These are phyloP conservation scores for Nicotiana tabacum DNA, from an alignment of 257 asterid species.

Conservation along the genomic window DNA sequence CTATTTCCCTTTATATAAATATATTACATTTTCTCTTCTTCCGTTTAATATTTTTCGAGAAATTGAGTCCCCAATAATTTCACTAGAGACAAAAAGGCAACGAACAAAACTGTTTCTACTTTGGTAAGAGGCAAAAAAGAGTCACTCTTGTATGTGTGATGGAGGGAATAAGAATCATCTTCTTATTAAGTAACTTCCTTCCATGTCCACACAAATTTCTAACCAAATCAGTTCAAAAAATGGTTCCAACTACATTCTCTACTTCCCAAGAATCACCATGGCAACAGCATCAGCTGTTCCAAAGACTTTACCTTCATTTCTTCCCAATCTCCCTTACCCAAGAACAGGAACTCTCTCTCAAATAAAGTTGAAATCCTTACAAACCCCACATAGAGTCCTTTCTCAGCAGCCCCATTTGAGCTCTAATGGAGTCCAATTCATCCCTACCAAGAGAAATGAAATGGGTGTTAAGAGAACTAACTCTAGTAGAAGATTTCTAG, in stretches of 20 bases:
- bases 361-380: slow-evolving; percentile 8
- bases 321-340: slow-evolving; percentile 30
- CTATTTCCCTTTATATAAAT: too few species aligned
- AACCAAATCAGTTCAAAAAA: slow-evolving; percentile 17
- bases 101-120: background rate
- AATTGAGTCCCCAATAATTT: too few species aligned
- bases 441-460: background rate
- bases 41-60: too few species aligned
- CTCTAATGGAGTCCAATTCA: slow-evolving; percentile 17
- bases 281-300: slow-evolving; percentile 41
- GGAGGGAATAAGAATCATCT: slow-evolving; percentile 2
- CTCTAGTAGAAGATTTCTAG: slow-evolving; percentile 26
- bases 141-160: background rate
- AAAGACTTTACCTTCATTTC: slow-evolving; percentile 21
- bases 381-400: slow-evolving; percentile 17
- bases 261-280: slow-evolving; percentile 22
- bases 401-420: slow-evolving; percentile 16
- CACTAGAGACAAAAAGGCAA: too few species aligned
- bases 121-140: background rate
- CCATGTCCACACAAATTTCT: slow-evolving; percentile 65
- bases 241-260: slow-evolving; percentile 30
- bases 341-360: slow-evolving; percentile 15
- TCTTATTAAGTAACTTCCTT: background rate
- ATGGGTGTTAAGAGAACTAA: slow-evolving; percentile 19
- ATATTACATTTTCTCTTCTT: too few species aligned